phyloP scores from a whole-genome alignment of 2,329 filamentous ascomycete genomes.

The Chaetomium strumarium region DNA sequence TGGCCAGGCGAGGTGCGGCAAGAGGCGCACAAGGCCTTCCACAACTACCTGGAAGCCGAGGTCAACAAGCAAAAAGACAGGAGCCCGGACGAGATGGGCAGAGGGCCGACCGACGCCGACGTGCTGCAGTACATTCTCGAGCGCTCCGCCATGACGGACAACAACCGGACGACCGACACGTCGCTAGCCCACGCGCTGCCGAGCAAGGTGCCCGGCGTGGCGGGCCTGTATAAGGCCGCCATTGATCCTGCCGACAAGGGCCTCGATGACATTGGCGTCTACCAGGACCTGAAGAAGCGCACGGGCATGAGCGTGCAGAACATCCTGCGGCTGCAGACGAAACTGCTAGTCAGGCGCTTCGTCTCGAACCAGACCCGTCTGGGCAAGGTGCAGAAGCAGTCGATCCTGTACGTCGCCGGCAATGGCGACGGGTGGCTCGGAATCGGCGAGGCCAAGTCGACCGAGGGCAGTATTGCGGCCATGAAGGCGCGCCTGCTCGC shows the following conservation, averaged over 20 bases:
- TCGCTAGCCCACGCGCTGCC: constrained; percentile 46
- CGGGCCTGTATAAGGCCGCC: constrained; percentile 44
- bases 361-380: constrained; percentile 94
- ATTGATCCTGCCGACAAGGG: constrained; percentile 46
- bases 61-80: constrained; percentile 20
- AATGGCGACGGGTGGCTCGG: constrained; percentile 82
- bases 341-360: constrained; percentile 64
- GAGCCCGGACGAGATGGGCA: constrained; percentile 11
- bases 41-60: constrained; percentile 21
- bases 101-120: constrained; percentile 28
- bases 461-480: constrained; percentile 61
- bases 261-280: constrained; percentile 46
- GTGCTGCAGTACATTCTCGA: constrained; percentile 31
- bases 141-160: constrained; percentile 32
- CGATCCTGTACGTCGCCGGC: constrained; percentile 75
- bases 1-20: constrained; percentile 25
- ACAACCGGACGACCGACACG: constrained; percentile 34
- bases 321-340: constrained; percentile 54
- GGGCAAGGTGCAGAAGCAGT: constrained; percentile 78
- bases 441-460: constrained; percentile 83
- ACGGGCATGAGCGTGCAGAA: constrained; percentile 50
- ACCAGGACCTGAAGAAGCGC: constrained; percentile 46
- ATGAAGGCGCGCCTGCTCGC: constrained; percentile 73
- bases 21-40: constrained; percentile 25
- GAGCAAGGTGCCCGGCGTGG: constrained; percentile 47